Evolutionary conservation across 345 rosid genomes (phyloP).

Genomic region (Brassica rapa): DNA sequence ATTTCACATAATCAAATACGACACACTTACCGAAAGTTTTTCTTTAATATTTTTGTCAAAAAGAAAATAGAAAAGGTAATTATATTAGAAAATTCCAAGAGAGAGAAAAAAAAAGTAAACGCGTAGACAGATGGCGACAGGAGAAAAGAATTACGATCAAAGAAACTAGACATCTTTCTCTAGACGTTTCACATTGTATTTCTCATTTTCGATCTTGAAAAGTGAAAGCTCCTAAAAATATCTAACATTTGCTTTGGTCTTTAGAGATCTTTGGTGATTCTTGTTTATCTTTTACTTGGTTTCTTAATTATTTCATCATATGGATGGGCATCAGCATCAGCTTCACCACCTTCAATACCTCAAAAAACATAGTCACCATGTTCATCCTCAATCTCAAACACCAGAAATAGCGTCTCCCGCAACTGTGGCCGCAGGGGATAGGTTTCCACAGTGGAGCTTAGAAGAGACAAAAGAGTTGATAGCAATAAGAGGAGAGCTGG

Average conservation of each 20-base stretch:
- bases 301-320: slow-evolving; percentile 22
- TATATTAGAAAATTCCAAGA: neutral
- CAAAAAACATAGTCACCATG: slow-evolving; percentile 44
- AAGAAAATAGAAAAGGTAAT: neutral
- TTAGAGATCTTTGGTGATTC: slow-evolving; percentile 24
- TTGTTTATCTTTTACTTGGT: slow-evolving; percentile 10
- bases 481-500: slow-evolving; percentile 77
- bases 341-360: slow-evolving; percentile 51
- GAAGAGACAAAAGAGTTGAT: slow-evolving; percentile 89
- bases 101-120: slow-evolving; percentile 48
- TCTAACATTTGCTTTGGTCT: slow-evolving; percentile 18
- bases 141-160: slow-evolving; percentile 1
- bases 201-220: slow-evolving; percentile 36
- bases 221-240: slow-evolving; percentile 25
- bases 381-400: slow-evolving; percentile 47
- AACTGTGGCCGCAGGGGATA: slow-evolving; percentile 42
- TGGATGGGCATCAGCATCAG: slow-evolving; percentile 54
- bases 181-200: slow-evolving; percentile 5
- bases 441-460: slow-evolving; percentile 96
- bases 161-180: neutral
- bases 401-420: slow-evolving; percentile 44
- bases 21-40: slow-evolving; percentile 18
- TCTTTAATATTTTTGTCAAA: slow-evolving; percentile 6
- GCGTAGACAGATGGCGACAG: slow-evolving; percentile 82
- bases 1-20: slow-evolving; percentile 4